Base-by-base conservation (phyloP, 768 basidiomycete species). In the Termitomyces sp. region DNA sequence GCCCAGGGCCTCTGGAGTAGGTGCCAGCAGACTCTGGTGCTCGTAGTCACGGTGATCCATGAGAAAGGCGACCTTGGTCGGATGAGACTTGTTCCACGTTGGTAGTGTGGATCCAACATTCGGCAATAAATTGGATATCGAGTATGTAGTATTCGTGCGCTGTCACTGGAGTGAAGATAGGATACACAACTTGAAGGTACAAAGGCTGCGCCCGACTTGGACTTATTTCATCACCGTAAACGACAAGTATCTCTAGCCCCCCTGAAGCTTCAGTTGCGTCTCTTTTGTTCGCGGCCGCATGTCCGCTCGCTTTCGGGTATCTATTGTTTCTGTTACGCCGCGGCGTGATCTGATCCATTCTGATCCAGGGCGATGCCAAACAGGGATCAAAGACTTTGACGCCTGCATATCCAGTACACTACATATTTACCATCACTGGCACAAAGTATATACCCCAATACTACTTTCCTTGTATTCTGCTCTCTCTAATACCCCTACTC, bases 1-100 rank as follows among this genome's bases (percentile, higher is more conserved):
- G 7, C 84, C 83, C 9, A 91, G 71, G 62, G 78, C 75, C 54
- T 86, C 88, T 49, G 80, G 77, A 1, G 84, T 80, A 6, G 88
- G 86, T 15, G 84, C 83, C 11, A 86, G 73, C 68, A 83, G 66
- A 57, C 68, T 63, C 63, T 76, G 78, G 55, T 76, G 73, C 68
- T 83, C 81, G 60, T 72, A 69, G 70, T 82, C 80, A 81, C 20
- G 46, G 11, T 79, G n/a, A n/a, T 62, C 61, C 62, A 64, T 61
- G 42, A 50, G 35, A 48, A 48, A 24, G 39, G 20, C 5, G n/a
- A 32, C 12, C 36, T 38, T 44, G 33, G 2, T 18, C 38, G 46
- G 33, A 20, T 12, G 22, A 18, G 12, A n/a, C 16, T 40, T 22
- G 2, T 33, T 33, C 24, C 50, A 59, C 39, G 38, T 59, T 59